Evolutionary conservation across 1,284 basidiomycete species (phyloP).

Genomic region (Entoloma clypeatum): DNA sequence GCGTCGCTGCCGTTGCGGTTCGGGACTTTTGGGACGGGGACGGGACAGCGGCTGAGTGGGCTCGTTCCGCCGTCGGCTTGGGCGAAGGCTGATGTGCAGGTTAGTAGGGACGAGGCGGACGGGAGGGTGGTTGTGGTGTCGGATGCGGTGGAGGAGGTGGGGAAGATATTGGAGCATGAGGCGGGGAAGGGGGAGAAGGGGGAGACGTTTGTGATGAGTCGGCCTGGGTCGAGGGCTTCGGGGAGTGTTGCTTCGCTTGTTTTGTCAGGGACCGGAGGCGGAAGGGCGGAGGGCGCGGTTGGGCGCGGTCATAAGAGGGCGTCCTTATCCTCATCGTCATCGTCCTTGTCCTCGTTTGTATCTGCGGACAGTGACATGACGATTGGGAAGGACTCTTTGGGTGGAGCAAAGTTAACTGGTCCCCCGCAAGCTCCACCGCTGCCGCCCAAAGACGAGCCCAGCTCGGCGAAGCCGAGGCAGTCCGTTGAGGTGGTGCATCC

Average conservation of each 20-base stretch:
- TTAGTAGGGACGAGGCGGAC: constrained; percentile 48
- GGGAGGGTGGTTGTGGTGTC: constrained; percentile 43
- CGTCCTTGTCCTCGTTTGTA: constrained; percentile 36
- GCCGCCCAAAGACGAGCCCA: constrained; percentile 30
- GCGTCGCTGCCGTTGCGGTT: no score
- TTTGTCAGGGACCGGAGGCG: no score
- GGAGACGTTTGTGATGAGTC: constrained; percentile 12
- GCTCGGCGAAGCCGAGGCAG: no score
- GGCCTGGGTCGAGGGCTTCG: constrained; percentile 20
- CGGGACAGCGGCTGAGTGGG: constrained; percentile 4
- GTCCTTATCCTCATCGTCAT: no score
- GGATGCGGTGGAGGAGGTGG: constrained; percentile 37
- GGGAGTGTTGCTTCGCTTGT: constrained; percentile 15
- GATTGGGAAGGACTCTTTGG: constrained; percentile 24
- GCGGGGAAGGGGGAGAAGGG: constrained; percentile 23
- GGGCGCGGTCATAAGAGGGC: no score
- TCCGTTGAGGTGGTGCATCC: no score
- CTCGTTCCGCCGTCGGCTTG: constrained; percentile 43
- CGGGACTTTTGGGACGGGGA: constrained; percentile 23
- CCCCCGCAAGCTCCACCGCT: constrained; percentile 22
- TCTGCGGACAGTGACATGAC: constrained; percentile 39
- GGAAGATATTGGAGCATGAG: constrained; percentile 48
- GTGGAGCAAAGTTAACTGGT: constrained; percentile 5
- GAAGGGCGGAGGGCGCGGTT: no score
- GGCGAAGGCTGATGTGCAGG: constrained; percentile 56